Evolutionary conservation across 495 filamentous ascomycete species (phyloP), one percentile per base, ranked within the genome.

Genomic region (Penicillium canescens): DNA sequence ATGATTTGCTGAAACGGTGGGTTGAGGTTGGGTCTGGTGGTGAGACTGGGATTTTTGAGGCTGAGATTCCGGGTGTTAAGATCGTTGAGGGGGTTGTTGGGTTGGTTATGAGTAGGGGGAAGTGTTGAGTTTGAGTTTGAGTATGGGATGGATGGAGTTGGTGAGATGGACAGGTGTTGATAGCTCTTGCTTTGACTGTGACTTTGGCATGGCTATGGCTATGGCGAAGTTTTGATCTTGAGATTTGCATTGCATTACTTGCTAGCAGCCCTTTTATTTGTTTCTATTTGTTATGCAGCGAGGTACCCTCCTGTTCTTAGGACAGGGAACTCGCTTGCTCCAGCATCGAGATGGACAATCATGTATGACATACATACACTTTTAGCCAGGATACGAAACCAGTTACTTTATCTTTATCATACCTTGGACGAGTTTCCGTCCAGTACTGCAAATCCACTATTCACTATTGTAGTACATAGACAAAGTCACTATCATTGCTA

Each of bases 1-100:
- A 98, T 61, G 86, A 90, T 53, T 63, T 98, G 63, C 69, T 98
- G 46, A 68, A 74, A 54, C 69, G 77, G 39, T 97, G 91, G 91
- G 50, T 83, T 55, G 60, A 78, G 57, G 60, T 68, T 16, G 84
- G 82, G 0, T 79, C 71, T 23, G 78, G 78, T 4, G 70, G 63
- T 23, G 67, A 72, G 10, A 80, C 68, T 14, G 82, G 82, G 0
- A 75, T 81, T 37, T 73, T 61, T 46, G 78, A 81, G 60, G 62
- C 58, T 0, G 72, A 75, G 50, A 60, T 81, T 41, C 63, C 68
- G 8, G 76, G 73, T 3, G 71, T 77, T 8, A 72, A 71, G 65
- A 65, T 79, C 28, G 55, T 82, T 16, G 50, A 68, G 12, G 79
- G 79, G 3, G 42, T 44, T 35, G 69, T 80, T 10, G 62, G 63